phyloP scores from a whole-genome alignment of 306 rosid species.

The Acacia acuminata region DNA sequence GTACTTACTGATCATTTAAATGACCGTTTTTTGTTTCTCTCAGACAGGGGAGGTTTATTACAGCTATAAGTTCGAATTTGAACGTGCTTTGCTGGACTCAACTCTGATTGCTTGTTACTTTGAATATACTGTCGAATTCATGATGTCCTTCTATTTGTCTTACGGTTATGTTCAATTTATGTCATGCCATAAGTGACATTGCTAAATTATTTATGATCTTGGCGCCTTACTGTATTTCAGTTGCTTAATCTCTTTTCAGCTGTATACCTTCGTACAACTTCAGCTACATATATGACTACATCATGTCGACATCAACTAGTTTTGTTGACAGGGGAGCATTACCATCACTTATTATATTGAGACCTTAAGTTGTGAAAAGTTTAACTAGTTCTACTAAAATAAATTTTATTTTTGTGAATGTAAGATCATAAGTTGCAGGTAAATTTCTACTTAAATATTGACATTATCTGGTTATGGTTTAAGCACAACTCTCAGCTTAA shows the following conservation, averaged over 20 bases:
- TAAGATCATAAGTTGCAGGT: background rate
- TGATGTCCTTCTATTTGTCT: background rate
- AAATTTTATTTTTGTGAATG: background rate
- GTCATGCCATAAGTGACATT: constrained; percentile 9
- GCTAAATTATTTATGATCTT: background rate
- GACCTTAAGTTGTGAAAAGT: background rate
- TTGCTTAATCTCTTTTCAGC: constrained; percentile 75
- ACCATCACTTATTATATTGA: background rate
- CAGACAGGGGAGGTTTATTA: constrained; percentile 92
- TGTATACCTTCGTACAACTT: constrained; percentile 96
- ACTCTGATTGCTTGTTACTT: background rate
- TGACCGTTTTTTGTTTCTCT: constrained; percentile 90
- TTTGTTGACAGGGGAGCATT: constrained; percentile 88
- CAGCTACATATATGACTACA: constrained; percentile 87
- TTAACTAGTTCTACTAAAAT: background rate
- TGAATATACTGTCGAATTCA: background rate
- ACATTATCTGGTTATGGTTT: background rate
- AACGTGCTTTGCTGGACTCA: constrained; percentile 20
- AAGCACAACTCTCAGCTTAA: background rate
- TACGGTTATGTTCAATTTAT: constrained; percentile 9
- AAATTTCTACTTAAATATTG: background rate
- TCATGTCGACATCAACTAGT: constrained; percentile 84
- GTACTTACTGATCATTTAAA: constrained; percentile 84
- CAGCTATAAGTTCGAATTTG: constrained; percentile 1
- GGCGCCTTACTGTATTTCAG: constrained; percentile 59